phyloP scores from a whole-genome alignment of 306 rosid species.

The Trifolium pratense region DNA sequence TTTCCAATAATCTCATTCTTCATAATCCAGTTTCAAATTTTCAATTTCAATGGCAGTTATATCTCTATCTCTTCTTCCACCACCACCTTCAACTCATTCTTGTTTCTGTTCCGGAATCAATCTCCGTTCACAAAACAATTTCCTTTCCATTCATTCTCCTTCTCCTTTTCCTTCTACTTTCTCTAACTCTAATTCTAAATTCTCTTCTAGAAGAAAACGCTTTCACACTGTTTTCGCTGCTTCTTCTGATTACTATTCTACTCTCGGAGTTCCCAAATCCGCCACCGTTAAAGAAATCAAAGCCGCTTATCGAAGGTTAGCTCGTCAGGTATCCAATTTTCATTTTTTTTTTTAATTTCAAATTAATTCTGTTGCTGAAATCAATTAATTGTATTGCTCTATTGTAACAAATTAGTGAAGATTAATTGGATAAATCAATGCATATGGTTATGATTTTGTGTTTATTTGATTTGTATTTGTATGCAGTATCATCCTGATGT shows the following conservation, averaged over 20 bases:
- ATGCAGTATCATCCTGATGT: constrained; percentile 95
- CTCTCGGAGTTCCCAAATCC: constrained; percentile 88
- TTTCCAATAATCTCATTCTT: neutral
- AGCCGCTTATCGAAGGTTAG: constrained; percentile 90
- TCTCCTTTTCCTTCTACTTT: constrained; percentile 39
- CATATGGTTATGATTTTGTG: neutral
- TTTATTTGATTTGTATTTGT: constrained; percentile 25
- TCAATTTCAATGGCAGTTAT: constrained; percentile 57
- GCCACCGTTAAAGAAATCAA: constrained; percentile 84
- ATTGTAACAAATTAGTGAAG: too few relatives aligned
- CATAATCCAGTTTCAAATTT: neutral
- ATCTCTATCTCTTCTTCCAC: constrained; percentile 58
- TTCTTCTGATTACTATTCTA: constrained; percentile 82
- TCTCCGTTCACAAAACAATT: constrained; percentile 54
- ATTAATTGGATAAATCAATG: too few relatives aligned
- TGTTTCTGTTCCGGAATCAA: constrained; percentile 55
- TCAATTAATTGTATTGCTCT: neutral
- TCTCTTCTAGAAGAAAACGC: constrained; percentile 52
- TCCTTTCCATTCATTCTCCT: constrained; percentile 48
- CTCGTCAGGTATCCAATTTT: constrained; percentile 83
- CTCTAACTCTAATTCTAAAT: constrained; percentile 34
- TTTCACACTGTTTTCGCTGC: constrained; percentile 57
- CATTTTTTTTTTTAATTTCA: neutral
- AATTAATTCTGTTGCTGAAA: neutral
- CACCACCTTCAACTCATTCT: constrained; percentile 45